Evolutionary conservation across 2,329 filamentous ascomycete species (phyloP), one percentile per base, ranked within the genome.

Genomic region (Diplodia seriata): DNA sequence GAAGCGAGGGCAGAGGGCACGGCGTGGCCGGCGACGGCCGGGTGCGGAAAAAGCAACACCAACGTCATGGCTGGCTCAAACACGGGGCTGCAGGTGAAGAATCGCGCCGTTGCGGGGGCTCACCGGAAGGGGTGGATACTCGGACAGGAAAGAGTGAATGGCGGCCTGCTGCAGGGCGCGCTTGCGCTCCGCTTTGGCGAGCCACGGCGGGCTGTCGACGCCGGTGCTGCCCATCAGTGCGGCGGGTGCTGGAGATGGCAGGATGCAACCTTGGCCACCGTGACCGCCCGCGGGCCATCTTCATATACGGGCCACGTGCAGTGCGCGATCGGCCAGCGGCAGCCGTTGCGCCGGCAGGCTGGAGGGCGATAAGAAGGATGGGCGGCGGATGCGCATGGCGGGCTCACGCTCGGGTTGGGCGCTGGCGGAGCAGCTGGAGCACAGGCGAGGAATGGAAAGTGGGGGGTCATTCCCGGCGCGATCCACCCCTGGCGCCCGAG

Each of bases 391-490:
- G 23, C 23, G 3, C 23, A 23, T 11, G 31, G 31, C n/a, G n/a
- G n/a, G n/a, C n/a, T 9, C 9, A 4, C 6, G 31, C 7, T 2
- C 7, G 57, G 43, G 15, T 47, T 18, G 40, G 40, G 40, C 40
- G 40, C 40, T 18, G 15, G 40, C 33, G 11, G 33, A 20, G 51
- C 23, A 7, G 26, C 43, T n/a, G 29, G 36, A 50, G 29, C 29
- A 38, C 31, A 23, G 43, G 43, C 29, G 5, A 43, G 31, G 14
- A 33, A 33, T 33, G 31, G 50, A 56, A 49, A 66, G 63, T 66
- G 63, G 63, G 63, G 63, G 36, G 55, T 59, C 55, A 59, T 59
- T 59, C 55, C 55, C 63, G 51, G 57, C 8, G 54, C 63, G 51
- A 47, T 43, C 63, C 64, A 57, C 54, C 64, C 54, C 64, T 57